Evolutionary conservation across 805 yeast genomes (phyloP).

Genomic region (Yueomyces sinensis): DNA sequence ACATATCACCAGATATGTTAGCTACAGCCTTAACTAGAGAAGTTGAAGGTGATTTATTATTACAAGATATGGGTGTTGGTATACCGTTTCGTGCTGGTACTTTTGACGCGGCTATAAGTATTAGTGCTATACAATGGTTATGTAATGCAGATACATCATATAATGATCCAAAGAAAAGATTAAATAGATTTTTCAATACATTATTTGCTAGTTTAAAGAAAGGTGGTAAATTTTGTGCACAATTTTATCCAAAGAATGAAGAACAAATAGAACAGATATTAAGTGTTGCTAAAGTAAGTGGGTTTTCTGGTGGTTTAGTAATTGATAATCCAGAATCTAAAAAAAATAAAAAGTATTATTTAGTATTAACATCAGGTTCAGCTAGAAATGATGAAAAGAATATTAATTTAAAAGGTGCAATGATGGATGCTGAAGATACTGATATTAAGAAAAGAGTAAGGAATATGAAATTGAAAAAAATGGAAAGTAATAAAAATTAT

Average conservation of each 20-base stretch:
- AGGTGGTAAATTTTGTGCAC: constrained; percentile 97
- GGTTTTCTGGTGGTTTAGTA: constrained; percentile 92
- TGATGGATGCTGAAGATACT: constrained; percentile 53
- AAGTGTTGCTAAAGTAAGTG: constrained; percentile 81
- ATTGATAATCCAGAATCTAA: constrained; percentile 89
- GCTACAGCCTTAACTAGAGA: constrained; percentile 89
- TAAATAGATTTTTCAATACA: constrained; percentile 74
- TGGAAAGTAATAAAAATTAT: constrained; percentile 66
- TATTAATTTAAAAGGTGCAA: constrained; percentile 67
- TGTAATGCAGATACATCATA: constrained; percentile 84
- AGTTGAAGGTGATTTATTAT: constrained; percentile 82
- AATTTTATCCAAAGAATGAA: constrained; percentile 89
- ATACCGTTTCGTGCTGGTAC: constrained; percentile 93
- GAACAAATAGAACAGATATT: constrained; percentile 67
- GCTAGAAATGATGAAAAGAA: constrained; percentile 72
- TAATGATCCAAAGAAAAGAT: constrained; percentile 73
- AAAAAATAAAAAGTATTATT: constrained; percentile 79
- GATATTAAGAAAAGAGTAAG: constrained; percentile 9
- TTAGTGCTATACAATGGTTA: constrained; percentile 94
- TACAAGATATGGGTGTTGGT: constrained; percentile 89
- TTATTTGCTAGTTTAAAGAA: constrained; percentile 73
- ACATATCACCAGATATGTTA: constrained; percentile 89
- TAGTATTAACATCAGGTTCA: constrained; percentile 51
- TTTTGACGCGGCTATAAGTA: constrained; percentile 91
- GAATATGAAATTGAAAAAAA: constrained; percentile 26